Conservation (phyloP, 179 eudicot genomes). For the Silene vulgaris region DNA sequence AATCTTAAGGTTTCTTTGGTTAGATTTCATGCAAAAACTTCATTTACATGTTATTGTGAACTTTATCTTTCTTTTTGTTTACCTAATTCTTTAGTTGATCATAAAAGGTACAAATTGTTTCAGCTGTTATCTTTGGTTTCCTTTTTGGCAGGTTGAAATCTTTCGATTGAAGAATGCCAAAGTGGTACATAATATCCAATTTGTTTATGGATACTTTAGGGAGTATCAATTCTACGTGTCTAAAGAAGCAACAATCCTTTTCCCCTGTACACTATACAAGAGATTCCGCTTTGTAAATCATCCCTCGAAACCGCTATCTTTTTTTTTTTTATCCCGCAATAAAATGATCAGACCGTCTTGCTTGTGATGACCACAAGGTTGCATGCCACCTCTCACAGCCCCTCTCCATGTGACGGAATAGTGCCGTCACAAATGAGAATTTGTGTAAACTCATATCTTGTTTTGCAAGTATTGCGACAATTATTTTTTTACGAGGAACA, state of each 20-base stretch:
- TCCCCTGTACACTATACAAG: constrained; percentile 12
- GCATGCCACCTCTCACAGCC: no score
- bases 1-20: constrained; percentile 31
- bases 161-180: constrained; percentile 19
- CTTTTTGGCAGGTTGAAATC: background rate
- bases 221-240: constrained; percentile 32
- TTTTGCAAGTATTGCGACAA: no score
- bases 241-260: constrained; percentile 25
- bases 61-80: constrained; percentile 12
- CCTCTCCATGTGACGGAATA: no score
- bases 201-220: constrained; percentile 31
- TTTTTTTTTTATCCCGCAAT: no score
- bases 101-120: constrained; percentile 25
- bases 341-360: no score
- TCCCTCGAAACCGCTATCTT: background rate
- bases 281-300: constrained; percentile 11
- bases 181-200: constrained; percentile 11
- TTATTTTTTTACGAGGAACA: no score
- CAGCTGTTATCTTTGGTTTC: background rate
- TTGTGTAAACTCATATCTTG: no score
- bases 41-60: constrained; percentile 24
- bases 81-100: constrained; percentile 12
- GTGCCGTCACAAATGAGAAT: no score
- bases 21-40: constrained; percentile 27
- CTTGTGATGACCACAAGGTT: no score